Base-by-base conservation (phyloP, 1,139 yeast species). In the Scheffersomyces titani region DNA sequence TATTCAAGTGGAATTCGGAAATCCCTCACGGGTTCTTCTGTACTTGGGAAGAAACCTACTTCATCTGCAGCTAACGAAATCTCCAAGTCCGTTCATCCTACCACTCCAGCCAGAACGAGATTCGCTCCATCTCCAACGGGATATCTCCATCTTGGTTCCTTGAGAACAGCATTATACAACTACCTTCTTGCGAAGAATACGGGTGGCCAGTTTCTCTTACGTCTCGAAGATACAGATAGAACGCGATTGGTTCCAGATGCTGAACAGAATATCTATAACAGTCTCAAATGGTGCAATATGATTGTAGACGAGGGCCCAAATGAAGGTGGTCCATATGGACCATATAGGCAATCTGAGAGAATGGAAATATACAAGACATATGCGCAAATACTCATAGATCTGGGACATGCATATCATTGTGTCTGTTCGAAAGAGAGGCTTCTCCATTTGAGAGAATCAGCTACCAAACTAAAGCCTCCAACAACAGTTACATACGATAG, bases 41-140 rank as follows among this genome's bases (percentile, higher is more conserved):
- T 21, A 2, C 49, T 46, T 19, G 50, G 40, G 47, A 40, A 47
- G 53, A 30, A 47, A 30, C 9, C 24, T 46, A 6, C 49, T 51
- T 47, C 50, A 50, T 19, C 19, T 44, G 13, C 22, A 51, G 44
- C 22, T 30, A 47, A 18, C 22, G 49, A 6, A 24, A 20, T 21
- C n/a, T 19, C 45, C 55, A 60, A 56, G 47, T 64, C 74, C 20
- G 65, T 76, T 3, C 87, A 83, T 48, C 87, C 88, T 1, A 60
- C 60, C 0, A 52, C 65, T 0, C 96, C 97, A 0, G 97, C 88
- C 0, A 74, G 97, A 61, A 92, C 98, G 1, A 76, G 99, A 63
- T 94, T 94, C 74, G 99, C 99, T 0, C 99, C 99, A 0, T 93
- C 98, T 2, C 99, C 99, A 0, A 94, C 99, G 0, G 99, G 99